These are phyloP conservation scores for Leersia perrieri DNA, from an alignment of 176 grass and related monocot species.

Conservation along the genomic window DNA sequence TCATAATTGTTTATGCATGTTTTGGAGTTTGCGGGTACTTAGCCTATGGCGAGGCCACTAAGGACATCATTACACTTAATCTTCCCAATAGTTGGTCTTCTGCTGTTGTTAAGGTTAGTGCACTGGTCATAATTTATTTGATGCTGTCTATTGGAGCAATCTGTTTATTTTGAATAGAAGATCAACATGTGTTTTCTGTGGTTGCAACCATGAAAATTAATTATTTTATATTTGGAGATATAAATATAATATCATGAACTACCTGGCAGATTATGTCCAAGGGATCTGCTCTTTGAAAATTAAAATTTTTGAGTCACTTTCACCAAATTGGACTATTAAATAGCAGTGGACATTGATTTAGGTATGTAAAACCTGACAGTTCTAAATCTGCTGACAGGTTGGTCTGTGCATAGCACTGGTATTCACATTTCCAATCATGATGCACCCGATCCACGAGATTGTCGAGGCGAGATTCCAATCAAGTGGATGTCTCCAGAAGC, in stretches of 20 bases:
- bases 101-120: slow-evolving; percentile 74
- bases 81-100: slow-evolving; percentile 74
- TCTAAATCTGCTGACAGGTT: slow-evolving; percentile 44
- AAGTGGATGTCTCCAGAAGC: slow-evolving; percentile 55
- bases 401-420: slow-evolving; percentile 81
- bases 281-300: neutral
- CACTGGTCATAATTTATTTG: slow-evolving; percentile 15
- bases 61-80: slow-evolving; percentile 93
- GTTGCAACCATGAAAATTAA: neutral
- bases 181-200: neutral
- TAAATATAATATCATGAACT: neutral
- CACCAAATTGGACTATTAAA: neutral
- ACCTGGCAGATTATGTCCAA: neutral
- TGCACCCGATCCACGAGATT: slow-evolving; percentile 92
- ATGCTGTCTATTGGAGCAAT: neutral
- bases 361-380: neutral
- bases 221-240: neutral
- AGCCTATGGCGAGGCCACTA: slow-evolving; percentile 80
- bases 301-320: neutral
- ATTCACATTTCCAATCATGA: slow-evolving; percentile 92
- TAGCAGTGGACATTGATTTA: neutral
- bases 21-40: slow-evolving; percentile 88
- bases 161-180: neutral
- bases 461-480: slow-evolving; percentile 59
- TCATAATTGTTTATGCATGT: slow-evolving; percentile 59